Percentiles rank a stretch among this genome's conserved stretches.
phyloP scores from a whole-genome alignment of 441 rosid genomes.

The Flueggea neowawraea region DNA sequence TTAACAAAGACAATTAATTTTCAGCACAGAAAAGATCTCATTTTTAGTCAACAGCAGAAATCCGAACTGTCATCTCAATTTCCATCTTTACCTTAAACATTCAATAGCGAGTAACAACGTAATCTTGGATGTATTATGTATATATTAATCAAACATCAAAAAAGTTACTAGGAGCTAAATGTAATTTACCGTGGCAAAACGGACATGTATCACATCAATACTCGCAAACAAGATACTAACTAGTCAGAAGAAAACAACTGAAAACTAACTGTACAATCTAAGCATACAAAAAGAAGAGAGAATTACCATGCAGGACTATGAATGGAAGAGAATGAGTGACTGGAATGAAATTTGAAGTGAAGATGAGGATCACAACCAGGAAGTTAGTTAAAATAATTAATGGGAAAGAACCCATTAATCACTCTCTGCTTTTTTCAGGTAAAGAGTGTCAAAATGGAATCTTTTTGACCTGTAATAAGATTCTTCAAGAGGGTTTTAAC shows the following conservation, averaged over 20 bases:
- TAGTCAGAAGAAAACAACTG: not conserved
- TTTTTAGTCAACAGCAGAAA: too few species aligned
- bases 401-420: slow-evolving; percentile 21
- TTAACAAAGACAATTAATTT: too few species aligned
- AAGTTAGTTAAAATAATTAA: slow-evolving; percentile 1
- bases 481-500: not conserved
- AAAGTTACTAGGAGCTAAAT: too few species aligned
- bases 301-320: slow-evolving; percentile 72
- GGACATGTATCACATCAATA: not conserved
- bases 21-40: too few species aligned
- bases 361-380: slow-evolving; percentile 4
- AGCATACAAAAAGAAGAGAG: not conserved
- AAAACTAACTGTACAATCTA: not conserved
- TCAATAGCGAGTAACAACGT: too few species aligned
- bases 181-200: too few species aligned
- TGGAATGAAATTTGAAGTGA: slow-evolving; percentile 24
- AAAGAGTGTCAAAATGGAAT: not conserved
- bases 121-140: too few species aligned
- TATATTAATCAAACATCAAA: too few species aligned
- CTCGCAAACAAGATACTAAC: not conserved
- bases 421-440: not conserved
- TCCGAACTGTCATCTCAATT: too few species aligned
- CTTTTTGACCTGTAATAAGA: not conserved
- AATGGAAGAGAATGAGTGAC: slow-evolving; percentile 54
- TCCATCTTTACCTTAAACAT: too few species aligned